Conservation (phyloP, 2,329 filamentous ascomycete species). For the Drechslerella coelobrocha region DNA sequence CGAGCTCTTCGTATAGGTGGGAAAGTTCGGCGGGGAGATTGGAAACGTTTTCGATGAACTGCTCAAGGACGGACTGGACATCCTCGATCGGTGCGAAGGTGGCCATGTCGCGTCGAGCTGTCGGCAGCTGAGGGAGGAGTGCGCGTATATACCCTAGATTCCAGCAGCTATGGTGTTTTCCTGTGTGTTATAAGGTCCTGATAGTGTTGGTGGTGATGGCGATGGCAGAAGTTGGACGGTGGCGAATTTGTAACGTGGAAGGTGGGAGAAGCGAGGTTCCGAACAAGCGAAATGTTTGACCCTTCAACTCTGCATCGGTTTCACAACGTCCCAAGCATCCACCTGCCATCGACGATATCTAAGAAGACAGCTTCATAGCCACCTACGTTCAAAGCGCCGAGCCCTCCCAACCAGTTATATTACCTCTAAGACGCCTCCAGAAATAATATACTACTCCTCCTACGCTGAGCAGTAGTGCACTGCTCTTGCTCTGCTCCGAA, state of each 20-base stretch:
- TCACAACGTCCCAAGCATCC: too few species aligned
- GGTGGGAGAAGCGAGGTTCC: not conserved
- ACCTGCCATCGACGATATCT: not conserved
- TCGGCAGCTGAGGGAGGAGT: not conserved
- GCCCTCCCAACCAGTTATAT: not conserved
- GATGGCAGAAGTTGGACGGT: too few species aligned
- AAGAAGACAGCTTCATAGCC: not conserved
- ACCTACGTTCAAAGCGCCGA: not conserved
- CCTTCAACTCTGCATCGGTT: too few species aligned
- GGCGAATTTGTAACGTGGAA: too few species aligned
- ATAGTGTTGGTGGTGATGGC: not conserved
- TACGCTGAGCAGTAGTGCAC: not conserved
- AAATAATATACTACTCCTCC: not conserved
- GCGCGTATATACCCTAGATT: not conserved
- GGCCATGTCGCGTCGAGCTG: conserved; percentile 21
- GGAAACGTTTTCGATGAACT: conserved; percentile 55
- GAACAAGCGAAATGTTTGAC: conserved; percentile 11
- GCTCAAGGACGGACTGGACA: conserved; percentile 54
- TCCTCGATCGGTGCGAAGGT: conserved; percentile 52
- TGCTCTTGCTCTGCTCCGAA: not conserved
- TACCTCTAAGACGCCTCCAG: not conserved
- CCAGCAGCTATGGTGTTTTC: too few species aligned
- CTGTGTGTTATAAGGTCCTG: not conserved
- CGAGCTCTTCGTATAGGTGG: conserved; percentile 82
- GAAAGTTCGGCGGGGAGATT: conserved; percentile 83